A percentile compares a stretch with the other conserved stretches of the same genome.
phyloP scores from a whole-genome alignment of 179 eudicot species.

The Heliamphora pulchella region DNA sequence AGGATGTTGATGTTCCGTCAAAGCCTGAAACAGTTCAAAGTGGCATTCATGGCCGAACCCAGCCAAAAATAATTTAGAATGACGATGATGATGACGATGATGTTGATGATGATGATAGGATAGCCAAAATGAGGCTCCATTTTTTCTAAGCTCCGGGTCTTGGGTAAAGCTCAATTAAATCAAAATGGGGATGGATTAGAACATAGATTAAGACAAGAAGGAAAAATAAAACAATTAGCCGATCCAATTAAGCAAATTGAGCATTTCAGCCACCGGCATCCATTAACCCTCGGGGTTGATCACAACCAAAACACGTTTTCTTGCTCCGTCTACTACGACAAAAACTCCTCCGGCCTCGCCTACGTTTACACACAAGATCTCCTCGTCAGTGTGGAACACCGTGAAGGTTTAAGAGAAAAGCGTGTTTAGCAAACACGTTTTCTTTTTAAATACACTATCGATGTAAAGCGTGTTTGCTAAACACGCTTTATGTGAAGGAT shows the following conservation, averaged over 20 bases:
- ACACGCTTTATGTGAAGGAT: too few species aligned
- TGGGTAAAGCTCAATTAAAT: too few species aligned
- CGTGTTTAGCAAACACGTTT: too few species aligned
- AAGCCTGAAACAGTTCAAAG: neutral
- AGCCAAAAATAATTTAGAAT: neutral
- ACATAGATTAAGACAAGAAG: neutral
- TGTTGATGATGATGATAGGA: neutral
- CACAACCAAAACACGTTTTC: neutral
- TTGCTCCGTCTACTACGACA: neutral
- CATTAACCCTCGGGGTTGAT: neutral
- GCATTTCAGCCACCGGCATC: slow-evolving; percentile 17
- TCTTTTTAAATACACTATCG: too few species aligned
- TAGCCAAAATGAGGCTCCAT: neutral
- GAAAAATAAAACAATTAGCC: neutral
- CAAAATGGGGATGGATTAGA: too few species aligned
- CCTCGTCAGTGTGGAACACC: too few species aligned
- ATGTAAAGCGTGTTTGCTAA: too few species aligned
- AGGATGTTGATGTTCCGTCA: neutral
- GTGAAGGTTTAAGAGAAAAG: too few species aligned
- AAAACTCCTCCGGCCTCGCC: neutral
- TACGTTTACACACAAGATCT: neutral
- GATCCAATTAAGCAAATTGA: neutral
- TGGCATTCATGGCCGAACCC: too few species aligned
- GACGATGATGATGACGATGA: neutral
- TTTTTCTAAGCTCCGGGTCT: neutral